Base-by-base conservation (phyloP, 225 moss, liverwort and hornwort species). In the Physcomitrium patens region DNA sequence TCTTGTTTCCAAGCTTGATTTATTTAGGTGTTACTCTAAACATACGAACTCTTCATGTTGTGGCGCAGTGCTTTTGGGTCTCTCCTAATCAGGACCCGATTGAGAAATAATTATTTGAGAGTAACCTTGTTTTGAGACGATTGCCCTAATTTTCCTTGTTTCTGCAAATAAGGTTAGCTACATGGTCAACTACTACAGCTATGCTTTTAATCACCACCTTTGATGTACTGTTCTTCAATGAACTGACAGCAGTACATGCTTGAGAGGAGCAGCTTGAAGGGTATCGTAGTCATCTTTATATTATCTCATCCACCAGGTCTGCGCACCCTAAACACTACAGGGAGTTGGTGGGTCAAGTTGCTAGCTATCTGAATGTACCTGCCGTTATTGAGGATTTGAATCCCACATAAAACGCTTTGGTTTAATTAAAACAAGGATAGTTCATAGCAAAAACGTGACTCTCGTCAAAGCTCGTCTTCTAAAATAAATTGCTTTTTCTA, bases 181-280 rank as follows among this genome's bases (percentile, higher is more conserved):
- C 86, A 41, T 94, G 91, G 88, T 86, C 94, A 10, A 70, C 90
- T 16, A 90, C 91, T 44, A 91, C 85, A 60, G 88, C 94, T 22
- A 85, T 91, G 83, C 91, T 91, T 63, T 79, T 82, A 18, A 85
- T 91, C 43, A 85, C 91, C 50, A 82, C 79, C 49, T 85, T 94
- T 59, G 94, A 91, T 76, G 71, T 91, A n/a, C n/a, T 61, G 86
- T 90, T 42, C 47, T 49, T 82, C 50, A 91, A 86, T 70, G 94
- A 90, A 42, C 67, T 94, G 41, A 85, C 88, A 78, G 83, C 84
- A 60, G 16, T 90, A 10, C 87, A 85, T 71, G 81, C 70, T 0
- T 81, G 90, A 18, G 84, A 72, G 47, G 83, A 77, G 20, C 31
- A 31, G 31, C 27, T 65, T 53, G 78, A 87, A 69, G 89, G 75